A percentile compares a stretch with the other conserved stretches of the same genome.
These are phyloP conservation scores for Saturnispora hagleri DNA, from an alignment of 805 yeast species.

Conservation along the genomic window DNA sequence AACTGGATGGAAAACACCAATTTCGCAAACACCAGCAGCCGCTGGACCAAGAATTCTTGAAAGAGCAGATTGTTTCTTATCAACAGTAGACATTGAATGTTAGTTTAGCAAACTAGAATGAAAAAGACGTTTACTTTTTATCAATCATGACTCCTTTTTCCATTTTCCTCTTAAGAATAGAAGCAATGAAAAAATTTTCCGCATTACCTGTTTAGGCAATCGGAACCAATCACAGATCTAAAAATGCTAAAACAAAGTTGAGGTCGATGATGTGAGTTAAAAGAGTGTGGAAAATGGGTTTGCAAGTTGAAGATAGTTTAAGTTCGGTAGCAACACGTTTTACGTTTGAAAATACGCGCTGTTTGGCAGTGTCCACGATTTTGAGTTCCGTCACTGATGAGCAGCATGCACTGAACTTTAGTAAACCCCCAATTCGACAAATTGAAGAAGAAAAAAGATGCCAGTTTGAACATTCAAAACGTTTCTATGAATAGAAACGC, in stretches of 20 bases:
- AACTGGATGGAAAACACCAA: slow-evolving; percentile 96
- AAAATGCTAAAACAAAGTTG: neutral
- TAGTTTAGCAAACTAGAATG: neutral
- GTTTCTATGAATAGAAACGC: neutral
- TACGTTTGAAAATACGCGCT: neutral
- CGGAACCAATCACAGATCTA: neutral
- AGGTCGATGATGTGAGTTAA: neutral
- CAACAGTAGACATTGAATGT: slow-evolving; percentile 28
- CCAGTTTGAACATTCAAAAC: neutral
- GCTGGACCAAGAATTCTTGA: slow-evolving; percentile 98
- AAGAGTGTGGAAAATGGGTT: no score
- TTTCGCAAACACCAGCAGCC: slow-evolving; percentile 93
- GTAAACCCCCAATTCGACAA: neutral
- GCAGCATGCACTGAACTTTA: neutral
- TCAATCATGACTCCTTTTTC: neutral
- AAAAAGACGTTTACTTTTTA: neutral
- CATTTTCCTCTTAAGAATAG: neutral
- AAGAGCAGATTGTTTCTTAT: slow-evolving; percentile 77
- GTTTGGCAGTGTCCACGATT: neutral
- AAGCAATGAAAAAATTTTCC: neutral
- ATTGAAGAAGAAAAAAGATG: neutral
- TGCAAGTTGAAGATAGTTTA: no score
- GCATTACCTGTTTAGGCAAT: neutral
- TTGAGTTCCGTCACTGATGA: neutral
- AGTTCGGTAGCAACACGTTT: neutral